Percentiles rank a stretch among this genome's conserved stretches.
These are phyloP conservation scores for Lotmaria passim DNA, from an alignment of 208 protist species.

Conservation along the genomic window DNA sequence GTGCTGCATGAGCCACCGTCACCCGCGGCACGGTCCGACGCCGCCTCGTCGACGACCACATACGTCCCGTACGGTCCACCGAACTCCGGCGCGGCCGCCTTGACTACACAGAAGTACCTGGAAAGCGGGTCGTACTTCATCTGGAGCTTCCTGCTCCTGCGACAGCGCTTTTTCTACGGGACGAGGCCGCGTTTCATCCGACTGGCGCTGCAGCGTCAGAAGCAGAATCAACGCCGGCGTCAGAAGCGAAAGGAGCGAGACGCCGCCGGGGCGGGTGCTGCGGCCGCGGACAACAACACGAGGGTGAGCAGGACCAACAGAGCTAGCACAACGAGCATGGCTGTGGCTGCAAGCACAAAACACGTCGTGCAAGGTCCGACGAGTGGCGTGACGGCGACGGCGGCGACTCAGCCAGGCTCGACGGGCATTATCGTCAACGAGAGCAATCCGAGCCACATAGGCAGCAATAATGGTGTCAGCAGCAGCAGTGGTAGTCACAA, in stretches of 20 bases:
- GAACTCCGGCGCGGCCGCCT: constrained; percentile 6
- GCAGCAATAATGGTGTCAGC: too few species aligned
- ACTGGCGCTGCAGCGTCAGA: constrained; percentile 20
- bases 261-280: not conserved
- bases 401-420: not conserved
- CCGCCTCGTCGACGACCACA: not conserved
- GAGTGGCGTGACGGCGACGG: not conserved
- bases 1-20: constrained; percentile 13
- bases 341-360: too few species aligned
- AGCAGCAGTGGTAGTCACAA: too few species aligned
- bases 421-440: too few species aligned
- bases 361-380: too few species aligned
- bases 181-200: constrained; percentile 51
- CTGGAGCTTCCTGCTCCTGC: constrained; percentile 46
- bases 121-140: constrained; percentile 53
- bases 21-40: not conserved
- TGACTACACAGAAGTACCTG: constrained; percentile 19
- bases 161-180: constrained; percentile 51
- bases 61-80: not conserved
- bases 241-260: constrained; percentile 22
- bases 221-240: constrained; percentile 25
- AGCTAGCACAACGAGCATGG: too few species aligned
- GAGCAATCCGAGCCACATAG: too few species aligned
- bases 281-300: too few species aligned
- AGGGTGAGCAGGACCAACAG: too few species aligned